Evolutionary conservation across 2,329 filamentous ascomycete genomes (phyloP).

Genomic region (Trichoderma sp.): DNA sequence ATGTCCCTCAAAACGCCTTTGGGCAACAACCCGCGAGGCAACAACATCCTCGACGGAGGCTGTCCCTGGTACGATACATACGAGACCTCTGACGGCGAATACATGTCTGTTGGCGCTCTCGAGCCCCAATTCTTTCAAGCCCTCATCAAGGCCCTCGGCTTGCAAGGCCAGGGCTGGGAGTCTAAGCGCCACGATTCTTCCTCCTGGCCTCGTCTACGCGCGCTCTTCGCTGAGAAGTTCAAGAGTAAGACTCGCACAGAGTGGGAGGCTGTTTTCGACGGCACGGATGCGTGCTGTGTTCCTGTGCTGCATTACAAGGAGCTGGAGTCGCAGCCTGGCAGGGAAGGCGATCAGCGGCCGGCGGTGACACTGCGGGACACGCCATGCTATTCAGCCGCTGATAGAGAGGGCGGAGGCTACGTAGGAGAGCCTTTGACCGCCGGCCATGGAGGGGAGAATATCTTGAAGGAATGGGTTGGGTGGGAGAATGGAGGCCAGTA

Average conservation of each 20-base stretch:
- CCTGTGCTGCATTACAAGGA: slow-evolving; percentile 77
- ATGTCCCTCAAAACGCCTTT: slow-evolving; percentile 60
- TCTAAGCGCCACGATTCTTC: slow-evolving; percentile 55
- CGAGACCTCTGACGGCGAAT: slow-evolving; percentile 73
- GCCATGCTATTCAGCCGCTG: slow-evolving; percentile 46
- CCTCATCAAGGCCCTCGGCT: slow-evolving; percentile 64
- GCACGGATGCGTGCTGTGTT: slow-evolving; percentile 89
- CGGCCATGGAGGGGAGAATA: slow-evolving; percentile 70
- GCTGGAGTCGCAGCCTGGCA: slow-evolving; percentile 50
- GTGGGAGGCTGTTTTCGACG: slow-evolving; percentile 86
- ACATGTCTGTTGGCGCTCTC: slow-evolving; percentile 84
- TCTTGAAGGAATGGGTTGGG: slow-evolving; percentile 69
- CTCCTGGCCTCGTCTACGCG: slow-evolving; percentile 66
- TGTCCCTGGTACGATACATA: slow-evolving; percentile 90
- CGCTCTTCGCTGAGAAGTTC: slow-evolving; percentile 62
- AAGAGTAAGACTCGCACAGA: slow-evolving; percentile 66
- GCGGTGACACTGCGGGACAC: slow-evolving; percentile 66
- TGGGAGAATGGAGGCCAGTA: slow-evolving; percentile 73
- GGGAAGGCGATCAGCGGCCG: slow-evolving; percentile 68
- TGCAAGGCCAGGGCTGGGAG: slow-evolving; percentile 51
- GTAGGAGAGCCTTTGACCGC: slow-evolving; percentile 55
- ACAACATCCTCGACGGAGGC: slow-evolving; percentile 79
- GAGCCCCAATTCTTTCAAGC: slow-evolving; percentile 80
- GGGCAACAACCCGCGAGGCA: slow-evolving; percentile 64
- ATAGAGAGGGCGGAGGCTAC: slow-evolving; percentile 57